Conservation (phyloP, 495 filamentous ascomycete species). For the Hyaloscypha finlandica region DNA sequence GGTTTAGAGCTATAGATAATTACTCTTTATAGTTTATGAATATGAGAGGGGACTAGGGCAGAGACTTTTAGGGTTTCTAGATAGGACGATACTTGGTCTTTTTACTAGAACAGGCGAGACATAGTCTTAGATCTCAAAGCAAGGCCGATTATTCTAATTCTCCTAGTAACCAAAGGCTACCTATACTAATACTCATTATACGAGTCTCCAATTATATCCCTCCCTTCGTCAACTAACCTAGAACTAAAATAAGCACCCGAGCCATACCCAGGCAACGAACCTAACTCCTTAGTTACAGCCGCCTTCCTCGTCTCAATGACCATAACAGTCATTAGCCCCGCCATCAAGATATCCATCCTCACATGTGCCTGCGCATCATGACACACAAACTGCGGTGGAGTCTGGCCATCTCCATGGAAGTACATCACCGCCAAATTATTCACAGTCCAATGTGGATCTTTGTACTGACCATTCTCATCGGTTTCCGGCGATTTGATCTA, state of each 20-base stretch:
- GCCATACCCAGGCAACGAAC: conserved; percentile 7
- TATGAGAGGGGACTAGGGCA: neutral
- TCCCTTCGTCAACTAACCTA: conserved; percentile 5
- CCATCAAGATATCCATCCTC: conserved; percentile 18
- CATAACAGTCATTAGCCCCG: conserved; percentile 15
- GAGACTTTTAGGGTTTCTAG: neutral
- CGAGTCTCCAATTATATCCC: neutral
- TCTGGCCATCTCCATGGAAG: conserved; percentile 7
- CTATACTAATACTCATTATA: neutral
- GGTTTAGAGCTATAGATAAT: neutral
- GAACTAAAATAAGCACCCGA: neutral
- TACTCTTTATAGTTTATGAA: neutral
- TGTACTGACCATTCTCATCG: conserved; percentile 6
- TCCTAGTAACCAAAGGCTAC: neutral
- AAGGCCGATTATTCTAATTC: neutral
- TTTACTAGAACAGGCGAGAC: no score
- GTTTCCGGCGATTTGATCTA: neutral
- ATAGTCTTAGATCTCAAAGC: neutral
- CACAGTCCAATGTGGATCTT: conserved; percentile 1
- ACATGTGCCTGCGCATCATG: neutral
- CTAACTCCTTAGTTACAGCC: conserved; percentile 11
- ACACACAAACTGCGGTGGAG: conserved; percentile 9
- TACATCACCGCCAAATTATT: conserved; percentile 5
- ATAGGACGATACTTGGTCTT: neutral
- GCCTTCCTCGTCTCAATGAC: conserved; percentile 24